Conservation (phyloP, 345 rosid species). For the Corchorus olitorius region DNA sequence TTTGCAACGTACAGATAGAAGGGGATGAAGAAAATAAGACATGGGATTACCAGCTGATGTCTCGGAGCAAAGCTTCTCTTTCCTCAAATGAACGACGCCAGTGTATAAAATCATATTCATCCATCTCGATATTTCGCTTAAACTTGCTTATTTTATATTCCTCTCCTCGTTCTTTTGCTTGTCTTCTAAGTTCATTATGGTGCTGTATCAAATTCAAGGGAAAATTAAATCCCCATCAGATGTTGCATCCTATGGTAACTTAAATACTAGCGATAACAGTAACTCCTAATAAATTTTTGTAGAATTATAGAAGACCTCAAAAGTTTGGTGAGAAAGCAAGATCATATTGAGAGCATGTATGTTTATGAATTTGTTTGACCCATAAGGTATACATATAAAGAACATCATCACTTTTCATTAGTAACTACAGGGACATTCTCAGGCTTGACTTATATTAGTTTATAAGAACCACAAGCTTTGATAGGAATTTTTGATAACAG, state of each 20-base stretch:
- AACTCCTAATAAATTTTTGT: background rate
- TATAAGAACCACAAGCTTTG: background rate
- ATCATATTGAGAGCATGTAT: background rate
- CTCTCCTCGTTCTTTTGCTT: slow-evolving; percentile 79
- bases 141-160: slow-evolving; percentile 67
- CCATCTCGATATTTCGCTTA: slow-evolving; percentile 86
- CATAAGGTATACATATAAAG: background rate
- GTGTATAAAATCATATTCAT: slow-evolving; percentile 81
- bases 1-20: background rate
- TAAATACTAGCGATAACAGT: background rate
- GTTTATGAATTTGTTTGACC: background rate
- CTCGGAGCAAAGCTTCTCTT: slow-evolving; percentile 94
- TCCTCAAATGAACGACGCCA: slow-evolving; percentile 93
- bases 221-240: background rate
- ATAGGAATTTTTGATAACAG: background rate
- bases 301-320: slow-evolving; percentile 1
- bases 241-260: background rate
- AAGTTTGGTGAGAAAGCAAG: background rate
- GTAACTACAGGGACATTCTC: background rate
- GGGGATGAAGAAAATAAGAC: background rate
- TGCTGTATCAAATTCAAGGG: slow-evolving; percentile 42
- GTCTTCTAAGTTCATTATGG: slow-evolving; percentile 68
- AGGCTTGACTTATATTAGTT: background rate
- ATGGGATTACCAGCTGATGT: slow-evolving; percentile 74
- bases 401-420: background rate